Evolutionary conservation across 2,329 filamentous ascomycete species (phyloP), one percentile per base, ranked within the genome.

Genomic region (Alternaria viburni): DNA sequence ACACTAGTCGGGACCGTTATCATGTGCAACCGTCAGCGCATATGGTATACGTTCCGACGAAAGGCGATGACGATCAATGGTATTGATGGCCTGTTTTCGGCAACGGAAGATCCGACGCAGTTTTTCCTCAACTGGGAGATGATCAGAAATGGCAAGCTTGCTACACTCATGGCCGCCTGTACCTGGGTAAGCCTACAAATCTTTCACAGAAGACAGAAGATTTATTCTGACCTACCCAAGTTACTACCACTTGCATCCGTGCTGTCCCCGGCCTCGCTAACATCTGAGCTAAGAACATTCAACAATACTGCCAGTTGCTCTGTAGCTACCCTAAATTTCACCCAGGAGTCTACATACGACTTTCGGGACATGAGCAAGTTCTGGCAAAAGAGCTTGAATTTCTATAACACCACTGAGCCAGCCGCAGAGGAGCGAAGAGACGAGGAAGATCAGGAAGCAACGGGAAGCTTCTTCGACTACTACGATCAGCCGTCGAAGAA

Each of bases 161-260:
- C 77, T 9, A 79, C 77, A 0, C 57, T 78, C 28, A 79, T 80
- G 75, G 77, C 78, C 8, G 59, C 74, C 3, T 73, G 72, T 44
- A 73, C 69, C 47, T 80, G 77, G 78, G 65, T n/a, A 21, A 25
- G 32, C 4, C 12, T 32, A 2, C 26, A 51, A 30, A 5, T 11
- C 6, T 17, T 13, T 5, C 43, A 43, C 1, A 17, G 5, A 28
- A 28, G 26, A 28, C 28, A 30, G 5, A 13, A 30, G 5, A 54
- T n/a, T 11, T 17, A 43, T 54, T 23, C 55, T 61, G 21, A 62
- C 28, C 15, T 19, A 45, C 17, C 11, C 17, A 78, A 76, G 77
- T 54, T 79, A 15, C 78, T 80, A 17, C 78, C 77, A 19, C 69
- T 80, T 23, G 78, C 78, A 8, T 77, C 77, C n/a, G 75, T 80